These are phyloP conservation scores for Suillus placidus DNA, from an alignment of 768 basidiomycete species.

Conservation along the genomic window DNA sequence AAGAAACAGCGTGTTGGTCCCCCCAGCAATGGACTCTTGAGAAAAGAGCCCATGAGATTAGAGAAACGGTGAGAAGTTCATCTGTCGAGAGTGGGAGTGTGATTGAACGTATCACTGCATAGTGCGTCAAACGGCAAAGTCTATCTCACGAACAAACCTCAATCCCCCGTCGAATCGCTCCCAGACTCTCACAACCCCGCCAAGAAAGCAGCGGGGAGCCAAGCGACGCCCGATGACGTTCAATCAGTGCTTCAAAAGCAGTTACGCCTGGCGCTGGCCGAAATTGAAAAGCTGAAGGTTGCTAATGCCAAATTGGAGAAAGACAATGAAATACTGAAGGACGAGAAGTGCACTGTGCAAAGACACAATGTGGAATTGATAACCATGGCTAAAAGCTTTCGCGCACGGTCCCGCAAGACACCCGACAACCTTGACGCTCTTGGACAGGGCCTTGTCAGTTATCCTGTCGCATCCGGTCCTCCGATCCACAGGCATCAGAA, in stretches of 20 bases:
- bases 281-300: not conserved
- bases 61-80: not conserved
- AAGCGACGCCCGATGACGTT: not conserved
- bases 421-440: not conserved
- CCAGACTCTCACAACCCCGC: not conserved
- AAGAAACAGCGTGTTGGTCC: conserved; percentile 2
- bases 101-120: not conserved
- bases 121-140: not conserved
- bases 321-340: not conserved
- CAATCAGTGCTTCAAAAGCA: not conserved
- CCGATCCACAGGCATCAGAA: not conserved
- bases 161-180: not conserved
- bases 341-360: not conserved
- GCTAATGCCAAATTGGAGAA: not conserved
- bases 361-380: not conserved
- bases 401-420: not conserved
- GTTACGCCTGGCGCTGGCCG: not conserved
- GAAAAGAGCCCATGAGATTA: not conserved
- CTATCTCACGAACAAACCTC: conserved; percentile 1
- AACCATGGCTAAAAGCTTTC: not conserved
- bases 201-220: not conserved
- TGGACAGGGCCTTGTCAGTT: not conserved
- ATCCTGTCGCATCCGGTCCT: not conserved
- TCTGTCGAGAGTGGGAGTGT: too few relatives aligned
- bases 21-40: not conserved